A percentile compares a stretch with the other conserved stretches of the same genome.
These are phyloP conservation scores for Metschnikowia noctiluminum DNA, from an alignment of 805 yeast species.

Conservation along the genomic window DNA sequence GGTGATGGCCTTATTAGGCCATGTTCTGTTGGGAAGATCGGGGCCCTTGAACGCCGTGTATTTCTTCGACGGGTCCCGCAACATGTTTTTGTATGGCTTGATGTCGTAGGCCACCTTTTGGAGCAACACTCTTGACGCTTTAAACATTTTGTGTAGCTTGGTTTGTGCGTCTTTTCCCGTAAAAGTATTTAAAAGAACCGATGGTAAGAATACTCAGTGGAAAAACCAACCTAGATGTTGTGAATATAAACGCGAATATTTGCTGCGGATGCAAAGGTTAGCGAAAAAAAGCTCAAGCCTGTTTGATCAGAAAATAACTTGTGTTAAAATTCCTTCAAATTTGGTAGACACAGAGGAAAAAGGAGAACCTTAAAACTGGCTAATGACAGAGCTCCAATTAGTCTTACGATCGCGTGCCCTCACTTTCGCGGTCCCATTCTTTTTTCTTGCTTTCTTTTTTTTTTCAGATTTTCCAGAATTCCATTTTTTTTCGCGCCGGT, in stretches of 20 bases:
- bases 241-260: too few species aligned
- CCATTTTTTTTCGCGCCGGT: background rate
- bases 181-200: too few species aligned
- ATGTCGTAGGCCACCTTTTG: constrained; percentile 24
- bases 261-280: too few species aligned
- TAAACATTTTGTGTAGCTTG: constrained; percentile 21
- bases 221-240: too few species aligned
- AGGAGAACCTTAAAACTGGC: too few species aligned
- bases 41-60: constrained; percentile 56
- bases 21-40: constrained; percentile 56
- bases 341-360: too few species aligned
- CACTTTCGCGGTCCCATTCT: constrained; percentile 21
- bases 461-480: background rate
- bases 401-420: background rate
- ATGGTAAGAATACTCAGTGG: too few species aligned
- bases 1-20: constrained; percentile 66
- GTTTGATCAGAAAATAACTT: too few species aligned
- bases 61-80: constrained; percentile 64
- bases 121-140: constrained; percentile 21
- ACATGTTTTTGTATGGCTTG: constrained; percentile 43
- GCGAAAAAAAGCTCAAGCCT: too few species aligned
- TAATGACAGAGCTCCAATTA: too few species aligned
- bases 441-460: background rate
- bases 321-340: too few species aligned
- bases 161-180: background rate